Evolutionary conservation across 345 rosid species (phyloP).

Genomic region (Angophora floribunda): DNA sequence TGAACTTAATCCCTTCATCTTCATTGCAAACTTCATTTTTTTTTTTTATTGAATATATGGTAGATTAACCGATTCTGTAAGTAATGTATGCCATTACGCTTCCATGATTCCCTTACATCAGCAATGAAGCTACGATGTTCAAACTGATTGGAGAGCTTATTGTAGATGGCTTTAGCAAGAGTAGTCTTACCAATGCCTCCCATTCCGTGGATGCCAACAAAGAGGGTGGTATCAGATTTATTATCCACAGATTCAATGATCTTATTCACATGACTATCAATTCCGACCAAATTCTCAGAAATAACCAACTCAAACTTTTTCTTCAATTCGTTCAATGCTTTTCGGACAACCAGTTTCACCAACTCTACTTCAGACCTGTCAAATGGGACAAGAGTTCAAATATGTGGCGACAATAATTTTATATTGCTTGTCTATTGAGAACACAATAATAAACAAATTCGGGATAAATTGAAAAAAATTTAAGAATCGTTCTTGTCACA

Average conservation of each 20-base stretch:
- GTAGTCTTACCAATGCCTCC: not conserved
- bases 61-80: too few relatives aligned
- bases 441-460: not conserved
- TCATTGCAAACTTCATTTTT: not conserved
- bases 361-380: not conserved
- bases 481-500: not conserved
- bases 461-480: not conserved
- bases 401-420: not conserved
- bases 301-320: not conserved
- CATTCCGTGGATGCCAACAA: not conserved
- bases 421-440: not conserved
- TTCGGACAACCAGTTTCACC: not conserved
- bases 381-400: not conserved
- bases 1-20: not conserved
- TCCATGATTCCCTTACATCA: not conserved
- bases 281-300: not conserved
- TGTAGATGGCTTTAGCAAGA: not conserved
- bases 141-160: not conserved
- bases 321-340: not conserved
- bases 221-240: fast-evolving
- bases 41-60: too few relatives aligned
- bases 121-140: not conserved
- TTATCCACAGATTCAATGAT: not conserved
- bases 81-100: not conserved
- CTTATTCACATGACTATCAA: not conserved